phyloP scores from a whole-genome alignment of 2,329 filamentous ascomycete species.

The Diaporthe longicolla region DNA sequence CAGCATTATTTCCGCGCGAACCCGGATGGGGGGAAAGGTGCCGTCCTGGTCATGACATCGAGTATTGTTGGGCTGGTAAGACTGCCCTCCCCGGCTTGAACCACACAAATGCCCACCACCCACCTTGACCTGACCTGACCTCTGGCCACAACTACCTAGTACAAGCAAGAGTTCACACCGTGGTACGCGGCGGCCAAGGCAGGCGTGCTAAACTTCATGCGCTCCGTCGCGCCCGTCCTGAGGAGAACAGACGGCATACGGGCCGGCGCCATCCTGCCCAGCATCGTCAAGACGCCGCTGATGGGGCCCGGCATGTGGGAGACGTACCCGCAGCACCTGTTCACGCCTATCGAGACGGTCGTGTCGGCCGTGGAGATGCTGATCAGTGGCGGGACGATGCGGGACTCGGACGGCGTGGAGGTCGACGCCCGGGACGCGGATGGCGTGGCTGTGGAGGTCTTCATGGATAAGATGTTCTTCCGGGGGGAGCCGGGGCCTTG shows the following conservation, averaged over 20 bases:
- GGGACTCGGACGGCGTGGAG: not conserved
- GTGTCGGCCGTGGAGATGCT: constrained; percentile 3
- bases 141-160: too few species aligned
- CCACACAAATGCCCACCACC: accelerated
- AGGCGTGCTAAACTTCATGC: constrained; percentile 20
- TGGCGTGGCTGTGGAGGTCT: not conserved
- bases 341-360: constrained; percentile 6
- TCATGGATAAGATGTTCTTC: constrained; percentile 23
- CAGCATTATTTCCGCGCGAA: constrained; percentile 15
- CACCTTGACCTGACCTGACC: not conserved
- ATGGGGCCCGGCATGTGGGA: constrained; percentile 23
- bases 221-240: not conserved
- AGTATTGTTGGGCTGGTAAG: constrained; percentile 14
- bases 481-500: constrained; percentile 6
- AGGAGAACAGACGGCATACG: not conserved
- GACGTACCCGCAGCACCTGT: constrained; percentile 14
- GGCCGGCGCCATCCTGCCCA: not conserved
- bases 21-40: not conserved
- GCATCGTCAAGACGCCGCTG: constrained; percentile 7
- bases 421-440: not conserved
- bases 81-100: accelerated
- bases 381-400: not conserved
- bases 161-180: constrained; percentile 8
- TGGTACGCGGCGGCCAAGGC: not conserved
- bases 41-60: not conserved